Percentiles rank a stretch among this genome's conserved stretches.
Evolutionary conservation across 306 rosid species (phyloP).

Genomic region (Erythrophleum fordii): DNA sequence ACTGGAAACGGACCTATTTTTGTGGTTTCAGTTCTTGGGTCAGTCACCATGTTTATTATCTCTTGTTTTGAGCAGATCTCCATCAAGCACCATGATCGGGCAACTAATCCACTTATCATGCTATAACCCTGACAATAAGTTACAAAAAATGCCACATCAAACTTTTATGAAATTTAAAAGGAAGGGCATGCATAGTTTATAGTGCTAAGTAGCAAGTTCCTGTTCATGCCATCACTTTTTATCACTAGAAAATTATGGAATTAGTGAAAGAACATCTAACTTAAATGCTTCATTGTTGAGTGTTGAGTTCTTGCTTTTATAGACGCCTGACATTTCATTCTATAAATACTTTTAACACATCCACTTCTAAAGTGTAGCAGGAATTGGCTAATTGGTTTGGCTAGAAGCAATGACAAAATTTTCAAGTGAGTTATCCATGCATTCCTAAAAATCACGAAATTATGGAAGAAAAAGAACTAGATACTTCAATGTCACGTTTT

Average conservation of each 20-base stretch:
- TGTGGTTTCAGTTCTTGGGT: slow-evolving; percentile 67
- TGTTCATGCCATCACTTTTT: neutral
- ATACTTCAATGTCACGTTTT: slow-evolving; percentile 15
- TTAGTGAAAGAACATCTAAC: neutral
- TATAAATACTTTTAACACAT: slow-evolving; percentile 11
- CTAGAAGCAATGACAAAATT: neutral
- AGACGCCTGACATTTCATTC: neutral
- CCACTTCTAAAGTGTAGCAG: slow-evolving; percentile 1
- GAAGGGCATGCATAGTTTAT: neutral
- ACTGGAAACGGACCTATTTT: slow-evolving; percentile 69
- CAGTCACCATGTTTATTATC: slow-evolving; percentile 64
- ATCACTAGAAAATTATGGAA: neutral
- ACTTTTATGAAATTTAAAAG: slow-evolving; percentile 4
- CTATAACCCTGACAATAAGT: slow-evolving; percentile 72
- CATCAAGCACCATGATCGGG: slow-evolving; percentile 86
- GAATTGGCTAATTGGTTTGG: neutral
- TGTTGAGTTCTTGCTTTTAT: neutral
- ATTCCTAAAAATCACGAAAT: slow-evolving; percentile 1
- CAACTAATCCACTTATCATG: slow-evolving; percentile 75
- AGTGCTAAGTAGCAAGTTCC: neutral
- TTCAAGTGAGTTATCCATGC: neutral
- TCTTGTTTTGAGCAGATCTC: slow-evolving; percentile 88
- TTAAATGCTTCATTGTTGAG: neutral
- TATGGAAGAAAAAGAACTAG: neutral
- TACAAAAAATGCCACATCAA: slow-evolving; percentile 26